Percentiles rank a stretch among this genome's conserved stretches.
Conservation (phyloP, 768 basidiomycete genomes). For the Fomitopsis serialis region DNA sequence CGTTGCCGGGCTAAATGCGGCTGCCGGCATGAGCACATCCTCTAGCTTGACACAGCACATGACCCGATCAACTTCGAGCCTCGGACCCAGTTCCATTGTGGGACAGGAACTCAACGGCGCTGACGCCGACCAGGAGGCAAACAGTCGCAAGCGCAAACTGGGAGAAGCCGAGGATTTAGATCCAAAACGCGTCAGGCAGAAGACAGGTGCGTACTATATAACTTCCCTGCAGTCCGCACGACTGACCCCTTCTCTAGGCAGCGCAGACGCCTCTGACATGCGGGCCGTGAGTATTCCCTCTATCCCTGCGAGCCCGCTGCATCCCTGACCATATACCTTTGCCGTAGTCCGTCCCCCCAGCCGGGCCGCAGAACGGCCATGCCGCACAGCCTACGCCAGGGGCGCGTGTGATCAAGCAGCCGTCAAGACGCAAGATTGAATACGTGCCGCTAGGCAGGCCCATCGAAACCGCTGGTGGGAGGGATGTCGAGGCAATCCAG, state of each 20-base stretch:
- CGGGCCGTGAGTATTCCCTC: conserved; percentile 15
- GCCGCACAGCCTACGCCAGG: conserved; percentile 4
- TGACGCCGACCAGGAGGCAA: conserved; percentile 52
- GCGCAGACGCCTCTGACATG: conserved; percentile 24
- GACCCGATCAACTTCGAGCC: neutral
- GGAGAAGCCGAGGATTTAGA: conserved; percentile 56
- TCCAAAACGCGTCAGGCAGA: conserved; percentile 65
- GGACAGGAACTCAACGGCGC: neutral
- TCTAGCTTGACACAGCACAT: conserved; percentile 1
- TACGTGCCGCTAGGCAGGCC: conserved; percentile 80
- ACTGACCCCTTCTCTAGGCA: conserved; percentile 12
- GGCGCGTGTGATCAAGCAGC: conserved; percentile 18
- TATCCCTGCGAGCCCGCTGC: neutral
- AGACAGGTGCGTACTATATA: conserved; percentile 49
- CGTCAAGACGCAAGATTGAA: conserved; percentile 72
- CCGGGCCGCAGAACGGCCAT: conserved; percentile 5
- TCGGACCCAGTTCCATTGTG: neutral
- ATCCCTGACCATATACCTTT: neutral
- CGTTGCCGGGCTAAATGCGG: neutral
- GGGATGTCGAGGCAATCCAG: conserved; percentile 66
- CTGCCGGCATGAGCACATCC: neutral
- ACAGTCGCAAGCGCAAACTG: conserved; percentile 68
- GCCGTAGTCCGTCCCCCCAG: conserved; percentile 14
- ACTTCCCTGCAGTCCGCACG: neutral
- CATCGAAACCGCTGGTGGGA: conserved; percentile 72